Evolutionary conservation across 2,329 filamentous ascomycete species (phyloP), one percentile per base, ranked within the genome.

Genomic region (Acephala macrosclerotiorum): DNA sequence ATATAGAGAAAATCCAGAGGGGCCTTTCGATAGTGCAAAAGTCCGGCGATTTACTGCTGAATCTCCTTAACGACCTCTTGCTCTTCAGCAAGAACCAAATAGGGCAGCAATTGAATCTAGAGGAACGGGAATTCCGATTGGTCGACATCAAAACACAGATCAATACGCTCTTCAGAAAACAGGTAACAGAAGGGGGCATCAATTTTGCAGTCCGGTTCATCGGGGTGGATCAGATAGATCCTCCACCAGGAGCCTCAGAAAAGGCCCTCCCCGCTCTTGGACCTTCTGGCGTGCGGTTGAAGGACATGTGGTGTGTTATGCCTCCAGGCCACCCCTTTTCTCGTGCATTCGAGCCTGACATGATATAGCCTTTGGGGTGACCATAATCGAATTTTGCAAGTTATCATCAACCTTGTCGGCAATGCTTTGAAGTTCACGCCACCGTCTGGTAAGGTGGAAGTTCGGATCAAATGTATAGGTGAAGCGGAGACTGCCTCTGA

Each of bases 71-170:
- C 47, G 94, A 97, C 80, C 83, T 97, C 3, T 80, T 97, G 45
- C 97, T 92, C 40, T 97, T 97, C 79, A 96, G 92, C 75, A 97
- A 97, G 79, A 97, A 97, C 74, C 93, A 97, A 77, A 94, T 97
- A 59, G 94, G 93, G 2, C 92, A 96, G 72, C 89, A 94, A 68
- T 81, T 97, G 51, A 90, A 83, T 47, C 82, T 97, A 0, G 93
- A 97, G 72, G 91, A 96, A 76, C 92, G 88, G 67, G 94, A 97
- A 72, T 97, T 97, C 73, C 84, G 90, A 9, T 76, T 97, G 33
- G 89, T 89, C n/a, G 94, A 97, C 69, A 88, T 97, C 68, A 89
- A 89, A 68, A 90, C 91, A 0, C 94, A 97, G 77, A 84, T 97
- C 14, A 78, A 91, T 20, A 91, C 92, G 7, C 96, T 97, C 60